Evolutionary conservation across 2,329 filamentous ascomycete genomes (phyloP).

Genomic region (Proliferodiscus dingleyae): DNA sequence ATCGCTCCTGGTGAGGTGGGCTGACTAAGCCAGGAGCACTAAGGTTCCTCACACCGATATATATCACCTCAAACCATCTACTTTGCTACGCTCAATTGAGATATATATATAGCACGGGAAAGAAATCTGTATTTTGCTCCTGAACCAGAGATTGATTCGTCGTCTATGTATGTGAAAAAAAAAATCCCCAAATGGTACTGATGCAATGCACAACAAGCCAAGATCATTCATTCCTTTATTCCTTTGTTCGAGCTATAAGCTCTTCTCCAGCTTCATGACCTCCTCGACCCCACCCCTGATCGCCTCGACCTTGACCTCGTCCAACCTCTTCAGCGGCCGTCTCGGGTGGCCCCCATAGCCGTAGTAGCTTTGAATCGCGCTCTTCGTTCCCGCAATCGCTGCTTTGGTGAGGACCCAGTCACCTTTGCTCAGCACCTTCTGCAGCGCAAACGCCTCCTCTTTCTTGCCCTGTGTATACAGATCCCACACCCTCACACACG

Average conservation of each 20-base stretch:
- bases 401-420: constrained; percentile 82
- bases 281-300: constrained; percentile 56
- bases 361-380: constrained; percentile 72
- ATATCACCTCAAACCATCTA: too few species aligned
- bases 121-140: too few species aligned
- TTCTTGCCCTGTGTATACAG: constrained; percentile 68
- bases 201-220: too few species aligned
- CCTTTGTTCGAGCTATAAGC: constrained; percentile 26
- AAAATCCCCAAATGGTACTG: too few species aligned
- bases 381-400: constrained; percentile 82
- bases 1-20: too few species aligned
- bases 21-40: too few species aligned
- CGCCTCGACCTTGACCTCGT: constrained; percentile 47
- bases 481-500: constrained; percentile 74
- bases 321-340: constrained; percentile 63
- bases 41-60: too few species aligned
- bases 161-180: too few species aligned
- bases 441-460: constrained; percentile 69
- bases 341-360: constrained; percentile 77
- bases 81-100: too few species aligned
- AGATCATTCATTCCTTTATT: too few species aligned
- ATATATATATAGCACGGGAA: too few species aligned
- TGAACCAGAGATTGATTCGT: too few species aligned
- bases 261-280: constrained; percentile 60
- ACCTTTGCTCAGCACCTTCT: constrained; percentile 70